Percentiles rank a stretch among this genome's conserved stretches.
Evolutionary conservation across 2,329 filamentous ascomycete genomes (phyloP).

Genomic region (Beauveria bassiana): DNA sequence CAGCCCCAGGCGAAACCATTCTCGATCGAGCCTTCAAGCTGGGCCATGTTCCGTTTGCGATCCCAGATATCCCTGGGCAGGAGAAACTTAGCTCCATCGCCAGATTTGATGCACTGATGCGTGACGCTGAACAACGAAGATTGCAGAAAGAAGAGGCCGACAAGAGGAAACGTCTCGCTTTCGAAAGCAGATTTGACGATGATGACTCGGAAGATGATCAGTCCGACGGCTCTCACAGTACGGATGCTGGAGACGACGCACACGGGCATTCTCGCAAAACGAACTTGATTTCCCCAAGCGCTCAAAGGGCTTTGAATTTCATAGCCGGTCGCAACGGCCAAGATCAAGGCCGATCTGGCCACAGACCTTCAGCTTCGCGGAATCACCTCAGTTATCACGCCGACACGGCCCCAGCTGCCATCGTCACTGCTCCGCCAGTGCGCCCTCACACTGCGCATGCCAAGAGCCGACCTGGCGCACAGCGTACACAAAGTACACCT

Average conservation of each 20-base stretch:
- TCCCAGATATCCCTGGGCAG: slow-evolving; percentile 45
- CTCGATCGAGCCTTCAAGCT: slow-evolving; percentile 60
- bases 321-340: slow-evolving; percentile 36
- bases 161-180: slow-evolving; percentile 25
- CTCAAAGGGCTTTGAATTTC: slow-evolving; percentile 44
- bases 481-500: slow-evolving; percentile 42
- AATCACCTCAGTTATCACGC: slow-evolving; percentile 26
- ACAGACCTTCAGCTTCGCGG: slow-evolving; percentile 25
- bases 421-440: slow-evolving; percentile 19
- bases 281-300: slow-evolving; percentile 35
- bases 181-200: slow-evolving; percentile 44
- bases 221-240: slow-evolving; percentile 31
- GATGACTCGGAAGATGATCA: slow-evolving; percentile 37
- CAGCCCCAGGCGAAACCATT: slow-evolving; percentile 54
- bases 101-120: slow-evolving; percentile 59
- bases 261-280: slow-evolving; percentile 21
- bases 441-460: slow-evolving; percentile 50
- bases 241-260: slow-evolving; percentile 33
- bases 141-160: slow-evolving; percentile 31
- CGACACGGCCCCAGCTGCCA: slow-evolving; percentile 16
- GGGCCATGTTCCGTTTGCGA: slow-evolving; percentile 54
- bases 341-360: slow-evolving; percentile 19
- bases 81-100: slow-evolving; percentile 58
- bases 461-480: slow-evolving; percentile 36
- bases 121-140: slow-evolving; percentile 46